phyloP scores from a whole-genome alignment of 73 alveolate species.

The Paramecium tetraurelia region DNA sequence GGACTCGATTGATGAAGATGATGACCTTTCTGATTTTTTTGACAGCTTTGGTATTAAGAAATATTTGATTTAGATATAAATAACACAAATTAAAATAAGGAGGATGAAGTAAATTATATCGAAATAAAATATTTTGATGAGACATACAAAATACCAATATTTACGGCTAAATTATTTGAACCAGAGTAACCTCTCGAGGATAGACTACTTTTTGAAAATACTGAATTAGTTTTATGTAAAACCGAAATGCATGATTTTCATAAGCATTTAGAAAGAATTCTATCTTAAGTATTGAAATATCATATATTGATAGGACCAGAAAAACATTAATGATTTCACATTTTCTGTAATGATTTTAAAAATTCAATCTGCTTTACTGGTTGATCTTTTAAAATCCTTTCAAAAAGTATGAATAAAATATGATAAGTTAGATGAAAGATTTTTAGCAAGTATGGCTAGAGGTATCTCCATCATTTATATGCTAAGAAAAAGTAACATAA shows the following conservation, averaged over 20 bases:
- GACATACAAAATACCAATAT: slow-evolving; percentile 29
- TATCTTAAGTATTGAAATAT: neutral
- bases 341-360: neutral
- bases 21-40: slow-evolving; percentile 42
- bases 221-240: neutral
- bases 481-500: neutral
- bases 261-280: neutral
- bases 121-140: slow-evolving; percentile 46
- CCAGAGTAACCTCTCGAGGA: slow-evolving; percentile 14
- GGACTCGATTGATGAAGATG: slow-evolving; percentile 37
- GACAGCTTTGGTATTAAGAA: slow-evolving; percentile 2
- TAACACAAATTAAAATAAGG: neutral
- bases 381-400: neutral
- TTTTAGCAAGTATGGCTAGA: neutral
- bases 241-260: slow-evolving; percentile 7
- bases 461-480: neutral
- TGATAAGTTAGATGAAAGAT: neutral
- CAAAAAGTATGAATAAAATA: neutral
- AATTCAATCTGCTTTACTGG: neutral
- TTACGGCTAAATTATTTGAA: slow-evolving; percentile 44
- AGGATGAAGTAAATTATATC: slow-evolving; percentile 23
- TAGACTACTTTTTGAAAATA: slow-evolving; percentile 14
- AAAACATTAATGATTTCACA: neutral
- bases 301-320: neutral
- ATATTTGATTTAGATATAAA: neutral